These are phyloP conservation scores for Wickerhamiella spandovensis DNA, from an alignment of 805 yeast genomes.

Conservation along the genomic window DNA sequence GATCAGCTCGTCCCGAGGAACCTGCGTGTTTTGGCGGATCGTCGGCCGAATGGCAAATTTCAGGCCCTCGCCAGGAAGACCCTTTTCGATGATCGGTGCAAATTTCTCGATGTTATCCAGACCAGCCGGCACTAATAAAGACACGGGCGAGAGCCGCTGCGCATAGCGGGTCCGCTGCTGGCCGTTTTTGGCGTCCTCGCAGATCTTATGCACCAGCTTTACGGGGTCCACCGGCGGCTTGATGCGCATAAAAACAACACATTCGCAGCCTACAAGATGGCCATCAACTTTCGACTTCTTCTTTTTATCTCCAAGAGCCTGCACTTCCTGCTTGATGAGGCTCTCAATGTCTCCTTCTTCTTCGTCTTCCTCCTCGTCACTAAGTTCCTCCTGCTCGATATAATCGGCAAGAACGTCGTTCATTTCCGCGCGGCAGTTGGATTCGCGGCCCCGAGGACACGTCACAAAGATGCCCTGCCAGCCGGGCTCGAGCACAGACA, in stretches of 20 bases:
- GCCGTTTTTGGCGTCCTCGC: slow-evolving; percentile 42
- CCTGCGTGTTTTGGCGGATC: slow-evolving; percentile 53
- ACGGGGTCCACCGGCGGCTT: slow-evolving; percentile 72
- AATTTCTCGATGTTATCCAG: slow-evolving; percentile 52
- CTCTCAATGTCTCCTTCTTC: slow-evolving; percentile 51
- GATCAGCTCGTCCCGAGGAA: slow-evolving; percentile 63
- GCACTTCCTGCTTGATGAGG: slow-evolving; percentile 50
- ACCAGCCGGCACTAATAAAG: slow-evolving; percentile 58
- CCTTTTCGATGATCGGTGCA: slow-evolving; percentile 46
- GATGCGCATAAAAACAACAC: slow-evolving; percentile 68
- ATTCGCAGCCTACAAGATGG: slow-evolving; percentile 25
- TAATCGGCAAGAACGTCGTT: slow-evolving; percentile 13
- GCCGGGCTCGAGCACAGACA: slow-evolving; percentile 50
- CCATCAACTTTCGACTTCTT: slow-evolving; percentile 18
- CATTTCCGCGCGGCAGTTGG: slow-evolving; percentile 15
- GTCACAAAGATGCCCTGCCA: slow-evolving; percentile 84
- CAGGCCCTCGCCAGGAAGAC: slow-evolving; percentile 40
- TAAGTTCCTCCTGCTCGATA: slow-evolving; percentile 27
- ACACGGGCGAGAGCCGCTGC: slow-evolving; percentile 71
- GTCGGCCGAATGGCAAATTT: slow-evolving; percentile 73
- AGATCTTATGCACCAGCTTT: slow-evolving; percentile 46
- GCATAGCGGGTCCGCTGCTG: slow-evolving; percentile 50
- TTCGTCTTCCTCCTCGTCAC: slow-evolving; percentile 4
- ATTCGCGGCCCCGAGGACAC: slow-evolving; percentile 68
- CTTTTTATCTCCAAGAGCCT: slow-evolving; percentile 35